A percentile compares a stretch with the other conserved stretches of the same genome.
phyloP scores from a whole-genome alignment of 2,329 filamentous ascomycete genomes.

The Xylaria sp. region DNA sequence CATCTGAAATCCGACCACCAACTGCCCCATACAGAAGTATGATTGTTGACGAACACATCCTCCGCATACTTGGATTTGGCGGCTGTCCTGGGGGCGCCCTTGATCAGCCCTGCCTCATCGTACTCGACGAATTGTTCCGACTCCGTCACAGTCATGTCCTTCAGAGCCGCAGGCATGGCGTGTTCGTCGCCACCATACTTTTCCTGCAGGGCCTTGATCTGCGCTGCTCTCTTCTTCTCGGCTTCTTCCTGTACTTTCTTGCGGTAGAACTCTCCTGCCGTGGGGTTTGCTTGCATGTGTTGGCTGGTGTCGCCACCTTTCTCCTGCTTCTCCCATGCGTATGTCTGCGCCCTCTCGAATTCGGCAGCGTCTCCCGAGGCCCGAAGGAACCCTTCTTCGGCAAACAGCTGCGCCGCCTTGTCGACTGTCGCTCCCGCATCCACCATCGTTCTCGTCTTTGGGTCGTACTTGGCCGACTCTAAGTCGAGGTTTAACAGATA shows the following conservation, averaged over 20 bases:
- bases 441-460: constrained; percentile 90
- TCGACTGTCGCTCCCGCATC: constrained; percentile 81
- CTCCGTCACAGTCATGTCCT: constrained; percentile 71
- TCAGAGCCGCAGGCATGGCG: constrained; percentile 61
- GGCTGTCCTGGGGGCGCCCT: constrained; percentile 76
- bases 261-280: constrained; percentile 81
- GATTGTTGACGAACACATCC: constrained; percentile 86
- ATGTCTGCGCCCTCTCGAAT: constrained; percentile 85
- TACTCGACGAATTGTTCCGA: constrained; percentile 92
- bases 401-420: constrained; percentile 79
- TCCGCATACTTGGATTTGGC: constrained; percentile 92
- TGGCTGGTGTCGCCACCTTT: constrained; percentile 74
- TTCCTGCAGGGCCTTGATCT: constrained; percentile 71
- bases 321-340: constrained; percentile 96
- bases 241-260: constrained; percentile 79
- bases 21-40: constrained; percentile 90
- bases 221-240: constrained; percentile 67
- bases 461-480: constrained; percentile 96
- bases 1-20: constrained; percentile 97
- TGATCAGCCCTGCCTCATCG: constrained; percentile 85
- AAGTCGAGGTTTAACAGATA: constrained; percentile 94
- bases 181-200: constrained; percentile 78
- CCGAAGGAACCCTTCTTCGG: constrained; percentile 89
- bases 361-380: constrained; percentile 89
- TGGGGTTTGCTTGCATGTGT: constrained; percentile 95